Evolutionary conservation across 306 rosid species (phyloP), one percentile per base, ranked within the genome.

Genomic region (Geum urbanum): DNA sequence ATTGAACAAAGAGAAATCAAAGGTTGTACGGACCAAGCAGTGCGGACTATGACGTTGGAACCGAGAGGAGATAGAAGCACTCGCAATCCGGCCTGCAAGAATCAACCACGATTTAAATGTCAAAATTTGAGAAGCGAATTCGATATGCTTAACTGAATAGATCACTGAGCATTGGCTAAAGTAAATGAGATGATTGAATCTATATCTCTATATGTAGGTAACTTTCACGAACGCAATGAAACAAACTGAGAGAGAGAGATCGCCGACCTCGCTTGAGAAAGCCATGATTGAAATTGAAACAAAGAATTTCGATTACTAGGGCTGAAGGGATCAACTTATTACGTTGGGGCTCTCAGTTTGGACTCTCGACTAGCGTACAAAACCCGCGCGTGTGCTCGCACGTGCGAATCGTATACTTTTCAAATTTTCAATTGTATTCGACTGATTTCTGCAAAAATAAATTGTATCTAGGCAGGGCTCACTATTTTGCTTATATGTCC

Each of bases 11-110:
- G 16, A 24, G 5, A 22, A 27, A 3, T 1, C 9, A 0, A 27
- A 20, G 62, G 65, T 49, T 40, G 50, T 78, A 86, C n/a, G n/a
- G n/a, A n/a, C 91, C 91, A 81, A 3, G 86, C 88, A 19, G 86
- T 72, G 7, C 83, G 77, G 32, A 75, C 61, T 69, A 84, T 69
- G 70, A 81, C 39, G 72, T 77, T 79, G 67, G 86, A 79, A 57
- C 69, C 71, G 39, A 84, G 45, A 12, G 86, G 83, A 62, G 9
- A 64, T 9, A 86, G 77, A 35, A 84, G 78, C 56, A 77, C 50
- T 19, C 71, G 74, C 83, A 86, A 74, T 20, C 91, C 86, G 43
- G 79, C 72, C 91, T 81, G 78, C 47, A 69, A 3, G 6, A 56
- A 37, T 8, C 68, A 64, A 14, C 7, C 18, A 27, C 15, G 14